phyloP scores from a whole-genome alignment of 176 grass and related monocot genomes.

The Melocanna baccifera region DNA sequence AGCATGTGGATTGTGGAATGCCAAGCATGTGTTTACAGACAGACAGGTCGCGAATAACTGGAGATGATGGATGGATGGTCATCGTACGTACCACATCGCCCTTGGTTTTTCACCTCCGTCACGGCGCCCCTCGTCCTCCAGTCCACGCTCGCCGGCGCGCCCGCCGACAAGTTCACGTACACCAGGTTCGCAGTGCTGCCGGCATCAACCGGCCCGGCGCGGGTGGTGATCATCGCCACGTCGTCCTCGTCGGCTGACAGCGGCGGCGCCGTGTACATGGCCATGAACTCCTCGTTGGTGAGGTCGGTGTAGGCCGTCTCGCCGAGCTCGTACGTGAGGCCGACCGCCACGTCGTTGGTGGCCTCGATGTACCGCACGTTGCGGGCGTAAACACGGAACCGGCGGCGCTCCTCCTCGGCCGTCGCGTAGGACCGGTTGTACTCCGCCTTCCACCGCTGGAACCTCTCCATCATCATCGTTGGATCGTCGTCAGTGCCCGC shows the following conservation, averaged over 20 bases:
- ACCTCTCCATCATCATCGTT: background rate
- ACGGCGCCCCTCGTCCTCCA: slow-evolving; percentile 42
- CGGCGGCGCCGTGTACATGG: slow-evolving; percentile 37
- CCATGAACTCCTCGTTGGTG: slow-evolving; percentile 53
- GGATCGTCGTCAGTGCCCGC: background rate
- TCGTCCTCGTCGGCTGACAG: background rate
- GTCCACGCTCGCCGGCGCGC: slow-evolving; percentile 41
- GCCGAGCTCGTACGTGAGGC: slow-evolving; percentile 54
- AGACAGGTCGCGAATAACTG: background rate
- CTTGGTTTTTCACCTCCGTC: slow-evolving; percentile 51
- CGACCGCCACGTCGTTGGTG: slow-evolving; percentile 33
- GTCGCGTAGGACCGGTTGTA: slow-evolving; percentile 27
- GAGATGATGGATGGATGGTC: background rate
- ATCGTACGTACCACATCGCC: slow-evolving; percentile 24
- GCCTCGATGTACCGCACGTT: slow-evolving; percentile 52
- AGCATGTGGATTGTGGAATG: background rate
- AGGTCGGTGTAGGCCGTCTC: slow-evolving; percentile 55
- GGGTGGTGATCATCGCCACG: slow-evolving; percentile 31
- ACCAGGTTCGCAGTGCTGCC: background rate
- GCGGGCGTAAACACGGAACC: slow-evolving; percentile 27
- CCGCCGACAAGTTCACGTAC: slow-evolving; percentile 25
- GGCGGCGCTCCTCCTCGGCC: slow-evolving; percentile 11
- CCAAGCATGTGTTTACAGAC: no score
- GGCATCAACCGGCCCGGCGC: slow-evolving; percentile 11
- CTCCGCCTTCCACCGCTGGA: slow-evolving; percentile 41